These are phyloP conservation scores for Penicillium maclennaniae DNA, from an alignment of 495 filamentous ascomycete genomes.

Conservation along the genomic window DNA sequence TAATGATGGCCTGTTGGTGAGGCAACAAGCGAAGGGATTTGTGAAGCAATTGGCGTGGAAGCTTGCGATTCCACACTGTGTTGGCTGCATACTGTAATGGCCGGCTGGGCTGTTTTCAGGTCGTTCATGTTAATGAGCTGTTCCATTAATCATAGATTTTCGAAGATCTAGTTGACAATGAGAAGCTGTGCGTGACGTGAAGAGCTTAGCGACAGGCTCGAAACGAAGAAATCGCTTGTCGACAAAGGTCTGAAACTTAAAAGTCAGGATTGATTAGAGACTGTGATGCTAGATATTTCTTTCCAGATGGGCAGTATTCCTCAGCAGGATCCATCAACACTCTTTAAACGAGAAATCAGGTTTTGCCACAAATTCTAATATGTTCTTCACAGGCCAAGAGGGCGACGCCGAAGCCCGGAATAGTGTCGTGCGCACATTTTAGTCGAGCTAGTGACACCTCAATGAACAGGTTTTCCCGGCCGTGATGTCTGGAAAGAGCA, in stretches of 20 bases:
- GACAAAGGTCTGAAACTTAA: background rate
- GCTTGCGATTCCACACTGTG: conserved; percentile 3
- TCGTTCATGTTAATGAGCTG: conserved; percentile 7
- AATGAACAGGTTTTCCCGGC: conserved; percentile 9
- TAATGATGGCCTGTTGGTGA: conserved; percentile 8
- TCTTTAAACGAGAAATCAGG: conserved; percentile 5
- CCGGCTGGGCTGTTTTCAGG: conserved; percentile 2
- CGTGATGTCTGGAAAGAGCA: conserved; percentile 1
- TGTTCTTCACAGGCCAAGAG: background rate
- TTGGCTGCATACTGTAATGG: conserved; percentile 1
- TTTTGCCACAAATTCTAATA: conserved; percentile 4
- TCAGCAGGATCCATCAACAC: background rate
- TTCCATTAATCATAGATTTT: conserved; percentile 11
- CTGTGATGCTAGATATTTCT: conserved; percentile 4
- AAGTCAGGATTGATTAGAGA: background rate
- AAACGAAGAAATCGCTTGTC: background rate
- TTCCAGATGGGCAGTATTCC: background rate
- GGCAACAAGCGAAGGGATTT: background rate
- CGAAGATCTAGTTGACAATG: background rate
- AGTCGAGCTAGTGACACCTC: background rate
- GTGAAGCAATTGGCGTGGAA: background rate
- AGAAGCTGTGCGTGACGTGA: background rate
- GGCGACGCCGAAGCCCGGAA: conserved; percentile 11
- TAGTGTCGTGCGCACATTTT: conserved; percentile 11
- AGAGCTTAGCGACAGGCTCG: background rate